A percentile compares a stretch with the other conserved stretches of the same genome.
Evolutionary conservation across 1,284 basidiomycete species (phyloP).

Genomic region (Lignosus rhinocerotis): DNA sequence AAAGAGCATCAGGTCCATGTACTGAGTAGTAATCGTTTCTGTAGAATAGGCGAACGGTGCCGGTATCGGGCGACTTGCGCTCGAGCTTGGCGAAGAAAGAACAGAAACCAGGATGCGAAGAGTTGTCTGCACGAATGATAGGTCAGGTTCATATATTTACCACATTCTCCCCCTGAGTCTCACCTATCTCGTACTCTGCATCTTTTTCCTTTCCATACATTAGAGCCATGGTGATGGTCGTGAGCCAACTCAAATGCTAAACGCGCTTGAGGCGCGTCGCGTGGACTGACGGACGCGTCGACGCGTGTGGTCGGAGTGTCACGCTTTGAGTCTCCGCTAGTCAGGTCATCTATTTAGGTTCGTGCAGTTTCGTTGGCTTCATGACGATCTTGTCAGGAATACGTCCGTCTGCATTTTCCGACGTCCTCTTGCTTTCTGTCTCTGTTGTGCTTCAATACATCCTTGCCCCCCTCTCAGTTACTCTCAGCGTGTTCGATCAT

Average conservation of each 20-base stretch:
- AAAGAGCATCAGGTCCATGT: conserved; percentile 88
- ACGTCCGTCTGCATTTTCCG: too few species aligned
- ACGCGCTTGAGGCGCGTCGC: conserved; percentile 1
- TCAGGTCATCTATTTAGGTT: background rate
- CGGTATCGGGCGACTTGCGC: conserved; percentile 63
- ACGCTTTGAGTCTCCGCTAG: conserved; percentile 24
- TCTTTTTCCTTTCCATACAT: conserved; percentile 77
- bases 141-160: background rate
- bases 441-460: too few species aligned
- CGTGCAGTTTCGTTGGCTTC: background rate
- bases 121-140: conserved; percentile 43
- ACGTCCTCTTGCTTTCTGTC: background rate
- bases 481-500: too few species aligned
- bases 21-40: conserved; percentile 86
- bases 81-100: conserved; percentile 72
- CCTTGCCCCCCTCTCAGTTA: too few species aligned
- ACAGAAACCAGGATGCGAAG: conserved; percentile 69
- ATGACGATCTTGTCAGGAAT: background rate
- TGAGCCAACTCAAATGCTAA: background rate
- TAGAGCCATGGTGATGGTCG: conserved; percentile 42
- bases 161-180: background rate
- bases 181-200: conserved; percentile 41
- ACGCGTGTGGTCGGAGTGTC: conserved; percentile 24
- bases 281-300: background rate
- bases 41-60: conserved; percentile 84